Conservation (phyloP, 2,329 filamentous ascomycete species). For the Hypomyces perniciosus region DNA sequence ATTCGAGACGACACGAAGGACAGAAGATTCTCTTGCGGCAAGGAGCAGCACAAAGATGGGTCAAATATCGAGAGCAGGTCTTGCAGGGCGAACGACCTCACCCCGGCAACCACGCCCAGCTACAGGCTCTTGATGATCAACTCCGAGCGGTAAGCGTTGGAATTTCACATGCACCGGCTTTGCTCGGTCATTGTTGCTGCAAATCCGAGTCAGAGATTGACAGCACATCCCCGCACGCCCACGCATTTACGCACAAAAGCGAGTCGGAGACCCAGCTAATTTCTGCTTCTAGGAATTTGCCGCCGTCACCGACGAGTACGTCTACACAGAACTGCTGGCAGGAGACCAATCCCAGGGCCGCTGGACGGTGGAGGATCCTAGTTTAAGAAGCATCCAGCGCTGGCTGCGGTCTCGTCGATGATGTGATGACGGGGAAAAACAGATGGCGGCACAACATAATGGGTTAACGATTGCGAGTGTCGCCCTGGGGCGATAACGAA, state of each 20-base stretch:
- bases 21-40: constrained; percentile 61
- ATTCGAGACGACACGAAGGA: constrained; percentile 54
- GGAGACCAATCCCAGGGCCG: constrained; percentile 51
- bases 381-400: constrained; percentile 49
- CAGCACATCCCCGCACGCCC: background rate
- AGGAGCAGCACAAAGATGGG: constrained; percentile 53
- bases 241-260: background rate
- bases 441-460: constrained; percentile 8
- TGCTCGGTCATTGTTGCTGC: background rate
- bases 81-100: constrained; percentile 47
- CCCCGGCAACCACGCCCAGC: constrained; percentile 40
- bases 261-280: background rate
- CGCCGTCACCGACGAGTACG: constrained; percentile 51
- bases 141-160: constrained; percentile 45
- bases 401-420: constrained; percentile 44
- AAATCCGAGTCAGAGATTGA: too few species aligned
- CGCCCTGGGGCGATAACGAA: background rate
- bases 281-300: constrained; percentile 46
- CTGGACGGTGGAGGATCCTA: constrained; percentile 59
- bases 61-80: constrained; percentile 47
- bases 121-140: constrained; percentile 51
- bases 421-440: constrained; percentile 1
- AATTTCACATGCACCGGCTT: background rate
- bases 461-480: background rate
- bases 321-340: constrained; percentile 50